phyloP scores from a whole-genome alignment of 2,329 filamentous ascomycete species.

The Trichoderma koningiopsis region DNA sequence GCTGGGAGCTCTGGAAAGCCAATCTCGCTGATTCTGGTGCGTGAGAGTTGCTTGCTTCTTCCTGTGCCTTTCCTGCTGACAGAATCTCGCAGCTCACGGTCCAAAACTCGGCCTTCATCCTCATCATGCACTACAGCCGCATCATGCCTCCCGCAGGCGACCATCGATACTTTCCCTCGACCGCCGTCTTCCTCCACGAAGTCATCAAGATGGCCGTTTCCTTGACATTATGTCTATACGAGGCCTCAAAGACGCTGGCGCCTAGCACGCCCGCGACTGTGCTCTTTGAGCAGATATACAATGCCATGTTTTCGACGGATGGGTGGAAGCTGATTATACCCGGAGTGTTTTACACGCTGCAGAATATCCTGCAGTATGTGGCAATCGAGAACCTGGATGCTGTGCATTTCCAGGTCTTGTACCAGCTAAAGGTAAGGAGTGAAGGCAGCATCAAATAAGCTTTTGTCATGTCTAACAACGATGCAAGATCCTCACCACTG shows the following conservation, averaged over 20 bases:
- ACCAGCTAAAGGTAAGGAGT: slow-evolving; percentile 75
- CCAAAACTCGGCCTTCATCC: slow-evolving; percentile 75
- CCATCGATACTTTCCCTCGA: slow-evolving; percentile 90
- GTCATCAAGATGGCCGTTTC: slow-evolving; percentile 86
- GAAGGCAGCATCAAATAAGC: slow-evolving; percentile 25
- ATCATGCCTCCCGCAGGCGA: slow-evolving; percentile 85
- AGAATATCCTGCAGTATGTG: slow-evolving; percentile 92
- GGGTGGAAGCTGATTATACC: slow-evolving; percentile 95
- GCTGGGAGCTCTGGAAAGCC: slow-evolving; percentile 29
- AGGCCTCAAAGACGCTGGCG: slow-evolving; percentile 75
- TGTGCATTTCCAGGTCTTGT: slow-evolving; percentile 89
- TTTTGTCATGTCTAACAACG: neutral
- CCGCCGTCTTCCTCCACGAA: slow-evolving; percentile 91
- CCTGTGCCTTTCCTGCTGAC: neutral
- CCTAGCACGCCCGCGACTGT: slow-evolving; percentile 79
- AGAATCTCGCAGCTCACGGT: slow-evolving; percentile 62
- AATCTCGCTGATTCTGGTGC: slow-evolving; percentile 33
- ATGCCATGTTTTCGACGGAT: slow-evolving; percentile 81
- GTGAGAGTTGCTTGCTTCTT: slow-evolving; percentile 29
- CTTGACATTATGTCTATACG: slow-evolving; percentile 83
- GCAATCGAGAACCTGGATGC: slow-evolving; percentile 89
- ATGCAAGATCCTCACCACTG: slow-evolving; percentile 75
- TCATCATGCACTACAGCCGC: slow-evolving; percentile 91
- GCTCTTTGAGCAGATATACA: slow-evolving; percentile 77
- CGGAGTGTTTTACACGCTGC: slow-evolving; percentile 82